phyloP scores from a whole-genome alignment of 148 eudicot genomes.

The Cornus controversa region DNA sequence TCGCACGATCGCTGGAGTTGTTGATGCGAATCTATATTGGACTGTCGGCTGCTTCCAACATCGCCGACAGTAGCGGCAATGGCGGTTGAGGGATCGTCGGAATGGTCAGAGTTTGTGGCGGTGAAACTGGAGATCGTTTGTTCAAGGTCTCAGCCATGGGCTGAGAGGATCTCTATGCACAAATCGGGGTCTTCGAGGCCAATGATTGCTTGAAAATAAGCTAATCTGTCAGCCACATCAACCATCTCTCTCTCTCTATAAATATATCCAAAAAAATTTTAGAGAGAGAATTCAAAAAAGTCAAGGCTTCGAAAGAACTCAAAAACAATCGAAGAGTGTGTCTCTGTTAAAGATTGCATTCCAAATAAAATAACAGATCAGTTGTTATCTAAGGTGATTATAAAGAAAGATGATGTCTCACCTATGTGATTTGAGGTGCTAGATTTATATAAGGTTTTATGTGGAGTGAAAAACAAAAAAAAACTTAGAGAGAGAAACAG shows the following conservation, averaged over 20 bases:
- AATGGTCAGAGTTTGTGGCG: slow-evolving; percentile 18
- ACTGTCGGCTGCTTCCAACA: slow-evolving; percentile 18
- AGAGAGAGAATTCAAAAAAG: neutral
- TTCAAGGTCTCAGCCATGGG: slow-evolving; percentile 94
- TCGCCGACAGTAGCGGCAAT: slow-evolving; percentile 11
- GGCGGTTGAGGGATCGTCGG: slow-evolving; percentile 13
- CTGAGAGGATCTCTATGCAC: slow-evolving; percentile 84
- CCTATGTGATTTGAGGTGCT: no score
- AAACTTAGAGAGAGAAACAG: no score
- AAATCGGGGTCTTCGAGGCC: slow-evolving; percentile 82
- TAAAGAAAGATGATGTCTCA: no score
- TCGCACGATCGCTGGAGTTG: slow-evolving; percentile 26
- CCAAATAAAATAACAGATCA: no score
- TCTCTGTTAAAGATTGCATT: no score
- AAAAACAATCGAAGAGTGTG: neutral
- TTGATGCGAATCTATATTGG: slow-evolving; percentile 10
- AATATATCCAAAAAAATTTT: neutral
- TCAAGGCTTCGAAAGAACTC: neutral
- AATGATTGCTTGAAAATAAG: slow-evolving; percentile 85
- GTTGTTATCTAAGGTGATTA: no score
- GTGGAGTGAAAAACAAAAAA: no score
- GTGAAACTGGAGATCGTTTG: slow-evolving; percentile 76
- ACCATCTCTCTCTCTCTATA: slow-evolving; percentile 41
- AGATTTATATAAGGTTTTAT: no score
- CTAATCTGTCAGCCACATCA: slow-evolving; percentile 63